These are phyloP conservation scores for Linaria vulgaris DNA, from an alignment of 257 asterid species.

Conservation along the genomic window DNA sequence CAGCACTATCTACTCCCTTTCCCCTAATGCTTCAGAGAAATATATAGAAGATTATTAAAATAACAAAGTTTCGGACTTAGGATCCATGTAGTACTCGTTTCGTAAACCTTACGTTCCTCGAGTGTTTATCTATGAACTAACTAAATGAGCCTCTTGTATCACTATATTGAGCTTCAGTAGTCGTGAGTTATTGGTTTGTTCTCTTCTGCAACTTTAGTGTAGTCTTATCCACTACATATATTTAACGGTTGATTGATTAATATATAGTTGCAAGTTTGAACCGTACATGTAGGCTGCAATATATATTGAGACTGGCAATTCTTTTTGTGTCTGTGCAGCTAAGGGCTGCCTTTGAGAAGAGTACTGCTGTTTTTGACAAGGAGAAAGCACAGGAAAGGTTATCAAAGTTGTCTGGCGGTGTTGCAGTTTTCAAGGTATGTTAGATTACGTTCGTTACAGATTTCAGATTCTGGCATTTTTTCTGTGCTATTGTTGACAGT, in stretches of 20 bases:
- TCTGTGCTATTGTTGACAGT: conserved; percentile 8
- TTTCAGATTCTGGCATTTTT: conserved; percentile 20
- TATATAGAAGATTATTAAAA: too few species aligned
- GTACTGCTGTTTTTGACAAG: conserved; percentile 73
- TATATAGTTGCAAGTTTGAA: conserved; percentile 7
- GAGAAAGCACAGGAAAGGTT: conserved; percentile 91
- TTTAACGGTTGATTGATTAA: not conserved
- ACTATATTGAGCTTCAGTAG: conserved; percentile 1
- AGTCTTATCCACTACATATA: not conserved
- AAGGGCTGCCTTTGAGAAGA: conserved; percentile 62
- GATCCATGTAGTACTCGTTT: not conserved
- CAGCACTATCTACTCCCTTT: conserved; percentile 1
- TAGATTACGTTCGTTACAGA: conserved; percentile 9
- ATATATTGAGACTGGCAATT: conserved; percentile 17
- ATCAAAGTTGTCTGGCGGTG: conserved; percentile 94
- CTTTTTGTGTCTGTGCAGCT: conserved; percentile 49
- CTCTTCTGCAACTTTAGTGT: conserved; percentile 12
- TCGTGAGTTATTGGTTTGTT: not conserved
- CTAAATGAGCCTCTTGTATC: conserved; percentile 8
- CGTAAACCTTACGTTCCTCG: not conserved
- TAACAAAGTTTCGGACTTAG: not conserved
- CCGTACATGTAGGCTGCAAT: not conserved
- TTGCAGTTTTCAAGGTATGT: conserved; percentile 86
- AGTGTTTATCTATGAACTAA: not conserved
- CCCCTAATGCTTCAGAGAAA: conserved; percentile 8